Evolutionary conservation across 352 stramenopile species (phyloP).

Genomic region (Saprolegnia diclina): DNA sequence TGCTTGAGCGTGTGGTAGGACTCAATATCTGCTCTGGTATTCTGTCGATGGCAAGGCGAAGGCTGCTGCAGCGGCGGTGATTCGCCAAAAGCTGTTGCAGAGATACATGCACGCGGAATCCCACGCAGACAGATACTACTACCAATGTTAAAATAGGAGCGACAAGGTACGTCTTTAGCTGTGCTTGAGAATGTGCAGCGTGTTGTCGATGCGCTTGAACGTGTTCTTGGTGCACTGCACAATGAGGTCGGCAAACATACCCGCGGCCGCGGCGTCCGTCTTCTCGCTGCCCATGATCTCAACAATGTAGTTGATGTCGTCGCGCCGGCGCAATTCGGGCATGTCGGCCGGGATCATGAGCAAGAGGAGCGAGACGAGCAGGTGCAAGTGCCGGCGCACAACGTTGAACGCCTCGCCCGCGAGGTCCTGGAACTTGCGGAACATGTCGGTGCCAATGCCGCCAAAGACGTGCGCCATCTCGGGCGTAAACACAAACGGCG

Average conservation of each 20-base stretch:
- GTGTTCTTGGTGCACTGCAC: slow-evolving; percentile 8
- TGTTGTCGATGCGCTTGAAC: slow-evolving; percentile 21
- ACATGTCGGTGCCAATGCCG: slow-evolving; percentile 30
- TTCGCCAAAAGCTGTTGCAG: too few relatives aligned
- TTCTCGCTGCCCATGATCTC: slow-evolving; percentile 62
- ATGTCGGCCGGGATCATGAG: slow-evolving; percentile 29
- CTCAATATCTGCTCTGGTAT: too few relatives aligned
- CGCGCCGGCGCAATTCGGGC: slow-evolving; percentile 3
- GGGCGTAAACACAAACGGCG: slow-evolving; percentile 82
- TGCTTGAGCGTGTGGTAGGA: too few relatives aligned
- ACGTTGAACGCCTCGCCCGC: slow-evolving; percentile 23
- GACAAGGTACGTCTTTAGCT: neutral
- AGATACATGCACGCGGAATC: too few relatives aligned
- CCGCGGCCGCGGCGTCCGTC: neutral
- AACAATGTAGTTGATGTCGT: slow-evolving; percentile 21
- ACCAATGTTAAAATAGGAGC: neutral
- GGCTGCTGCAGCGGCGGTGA: too few relatives aligned
- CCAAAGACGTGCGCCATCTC: slow-evolving; percentile 84
- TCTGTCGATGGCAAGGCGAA: too few relatives aligned
- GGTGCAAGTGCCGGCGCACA: slow-evolving; percentile 19
- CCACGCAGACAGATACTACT: too few relatives aligned
- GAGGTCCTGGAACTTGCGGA: slow-evolving; percentile 14
- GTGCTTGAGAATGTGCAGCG: slow-evolving; percentile 10
- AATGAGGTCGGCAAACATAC: slow-evolving; percentile 2
- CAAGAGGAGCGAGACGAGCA: slow-evolving; percentile 23